phyloP scores from a whole-genome alignment of 805 yeast species.

The Ogataea kodamae region DNA sequence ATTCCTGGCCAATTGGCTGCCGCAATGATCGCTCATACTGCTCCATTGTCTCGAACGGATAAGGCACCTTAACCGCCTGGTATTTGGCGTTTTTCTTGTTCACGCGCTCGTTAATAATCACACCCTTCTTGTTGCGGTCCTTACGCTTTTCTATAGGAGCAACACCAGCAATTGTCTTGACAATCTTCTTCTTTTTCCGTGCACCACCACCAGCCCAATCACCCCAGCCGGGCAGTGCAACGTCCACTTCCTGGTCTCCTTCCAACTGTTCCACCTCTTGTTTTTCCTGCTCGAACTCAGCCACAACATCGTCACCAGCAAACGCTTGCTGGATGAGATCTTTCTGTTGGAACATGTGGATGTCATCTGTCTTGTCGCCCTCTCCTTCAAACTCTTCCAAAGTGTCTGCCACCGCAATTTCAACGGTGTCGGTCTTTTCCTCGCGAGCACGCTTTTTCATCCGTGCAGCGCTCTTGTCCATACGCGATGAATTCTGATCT shows the following conservation, averaged over 20 bases:
- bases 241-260: conserved; percentile 82
- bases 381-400: conserved; percentile 45
- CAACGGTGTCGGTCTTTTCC: conserved; percentile 33
- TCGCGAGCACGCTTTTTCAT: conserved; percentile 37
- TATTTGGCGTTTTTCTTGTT: conserved; percentile 84
- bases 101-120: conserved; percentile 82
- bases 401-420: conserved; percentile 52
- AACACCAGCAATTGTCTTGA: conserved; percentile 75
- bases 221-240: conserved; percentile 96
- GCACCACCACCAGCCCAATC: conserved; percentile 82
- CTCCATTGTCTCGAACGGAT: conserved; percentile 88
- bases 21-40: conserved; percentile 92
- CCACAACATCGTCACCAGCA: conserved; percentile 93
- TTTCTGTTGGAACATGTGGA: conserved; percentile 66
- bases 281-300: conserved; percentile 70
- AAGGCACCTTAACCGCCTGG: conserved; percentile 87
- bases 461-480: conserved; percentile 46
- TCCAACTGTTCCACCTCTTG: conserved; percentile 63
- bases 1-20: conserved; percentile 96
- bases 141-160: conserved; percentile 65
- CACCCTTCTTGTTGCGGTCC: conserved; percentile 74
- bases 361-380: conserved; percentile 41
- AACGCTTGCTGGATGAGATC: conserved; percentile 87
- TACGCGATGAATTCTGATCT: conserved; percentile 47
- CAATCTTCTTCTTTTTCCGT: conserved; percentile 49